These are phyloP conservation scores for Senecio squalidus DNA, from an alignment of 140 eudicot genomes.

Conservation along the genomic window DNA sequence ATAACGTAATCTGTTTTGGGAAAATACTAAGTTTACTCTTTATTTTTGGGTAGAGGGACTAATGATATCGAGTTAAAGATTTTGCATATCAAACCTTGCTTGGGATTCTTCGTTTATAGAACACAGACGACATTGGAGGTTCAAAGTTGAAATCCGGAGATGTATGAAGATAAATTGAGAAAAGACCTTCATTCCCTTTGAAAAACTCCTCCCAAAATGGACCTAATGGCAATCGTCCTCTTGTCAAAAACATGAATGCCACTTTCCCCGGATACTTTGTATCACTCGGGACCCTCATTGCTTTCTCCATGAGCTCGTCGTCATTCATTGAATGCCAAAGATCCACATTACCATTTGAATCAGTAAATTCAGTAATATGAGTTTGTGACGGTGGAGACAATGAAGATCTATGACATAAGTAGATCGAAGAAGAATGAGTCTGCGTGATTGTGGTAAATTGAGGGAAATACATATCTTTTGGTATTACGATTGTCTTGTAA, in stretches of 20 bases:
- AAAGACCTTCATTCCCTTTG: slow-evolving; percentile 62
- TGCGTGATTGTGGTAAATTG: slow-evolving; percentile 23
- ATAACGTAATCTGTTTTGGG: not conserved
- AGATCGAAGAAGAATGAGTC: slow-evolving; percentile 18
- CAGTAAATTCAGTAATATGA: slow-evolving; percentile 10
- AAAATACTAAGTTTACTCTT: not conserved
- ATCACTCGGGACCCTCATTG: slow-evolving; percentile 43
- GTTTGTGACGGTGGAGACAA: not conserved
- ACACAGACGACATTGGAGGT: slow-evolving; percentile 59
- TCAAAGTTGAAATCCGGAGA: slow-evolving; percentile 51
- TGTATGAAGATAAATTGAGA: slow-evolving; percentile 66
- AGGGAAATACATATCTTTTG: slow-evolving; percentile 50
- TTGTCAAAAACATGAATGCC: slow-evolving; percentile 77
- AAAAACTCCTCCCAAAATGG: slow-evolving; percentile 76
- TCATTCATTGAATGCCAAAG: slow-evolving; percentile 60
- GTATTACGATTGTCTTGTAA: slow-evolving; percentile 33
- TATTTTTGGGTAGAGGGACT: not conserved
- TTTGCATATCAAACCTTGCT: slow-evolving; percentile 47
- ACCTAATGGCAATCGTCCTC: slow-evolving; percentile 53
- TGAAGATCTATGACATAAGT: slow-evolving; percentile 19
- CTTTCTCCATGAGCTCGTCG: slow-evolving; percentile 52
- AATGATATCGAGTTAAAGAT: not conserved
- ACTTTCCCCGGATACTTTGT: slow-evolving; percentile 42
- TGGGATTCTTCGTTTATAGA: slow-evolving; percentile 64
- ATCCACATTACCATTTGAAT: slow-evolving; percentile 27